phyloP scores from a whole-genome alignment of 352 stramenopile genomes.

The Globisporangium paddicum region DNA sequence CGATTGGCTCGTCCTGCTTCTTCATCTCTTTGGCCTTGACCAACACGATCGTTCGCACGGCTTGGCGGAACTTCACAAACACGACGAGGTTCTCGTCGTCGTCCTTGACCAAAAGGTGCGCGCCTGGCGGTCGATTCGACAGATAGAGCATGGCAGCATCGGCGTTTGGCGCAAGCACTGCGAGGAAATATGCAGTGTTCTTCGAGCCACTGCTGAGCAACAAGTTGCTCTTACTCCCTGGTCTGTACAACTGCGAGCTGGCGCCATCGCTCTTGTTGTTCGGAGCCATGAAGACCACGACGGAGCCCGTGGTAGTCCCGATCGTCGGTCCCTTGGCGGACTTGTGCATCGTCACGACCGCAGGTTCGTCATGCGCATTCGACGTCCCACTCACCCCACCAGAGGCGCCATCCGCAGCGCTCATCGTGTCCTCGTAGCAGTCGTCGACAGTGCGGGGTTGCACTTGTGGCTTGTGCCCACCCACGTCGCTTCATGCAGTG shows the following conservation, averaged over 20 bases:
- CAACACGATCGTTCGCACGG: slow-evolving; percentile 33
- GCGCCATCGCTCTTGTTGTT: not conserved
- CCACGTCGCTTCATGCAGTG: slow-evolving; percentile 5
- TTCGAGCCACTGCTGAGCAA: not conserved
- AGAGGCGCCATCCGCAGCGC: not conserved
- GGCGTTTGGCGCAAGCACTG: slow-evolving; percentile 36
- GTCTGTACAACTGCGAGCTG: slow-evolving; percentile 2
- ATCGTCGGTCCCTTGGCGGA: slow-evolving; percentile 5
- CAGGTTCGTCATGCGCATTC: not conserved
- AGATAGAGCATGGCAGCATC: slow-evolving; percentile 37
- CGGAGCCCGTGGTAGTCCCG: slow-evolving; percentile 1
- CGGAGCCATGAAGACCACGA: slow-evolving; percentile 6
- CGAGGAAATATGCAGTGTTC: slow-evolving; percentile 29
- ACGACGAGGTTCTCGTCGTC: slow-evolving; percentile 33
- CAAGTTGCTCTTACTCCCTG: not conserved
- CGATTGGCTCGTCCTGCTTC: slow-evolving; percentile 28
- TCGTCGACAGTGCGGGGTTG: not conserved
- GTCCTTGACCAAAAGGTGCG: slow-evolving; percentile 43
- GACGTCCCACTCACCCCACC: not conserved
- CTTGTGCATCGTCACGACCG: not conserved
- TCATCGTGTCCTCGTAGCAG: not conserved
- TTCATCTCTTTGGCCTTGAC: slow-evolving; percentile 48
- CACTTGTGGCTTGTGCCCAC: not conserved
- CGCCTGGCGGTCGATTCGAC: slow-evolving; percentile 33
- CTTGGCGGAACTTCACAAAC: slow-evolving; percentile 55